Evolutionary conservation across 1,139 yeast genomes (phyloP), one percentile per base, ranked within the genome.

Genomic region (Hyphopichia burtonii): DNA sequence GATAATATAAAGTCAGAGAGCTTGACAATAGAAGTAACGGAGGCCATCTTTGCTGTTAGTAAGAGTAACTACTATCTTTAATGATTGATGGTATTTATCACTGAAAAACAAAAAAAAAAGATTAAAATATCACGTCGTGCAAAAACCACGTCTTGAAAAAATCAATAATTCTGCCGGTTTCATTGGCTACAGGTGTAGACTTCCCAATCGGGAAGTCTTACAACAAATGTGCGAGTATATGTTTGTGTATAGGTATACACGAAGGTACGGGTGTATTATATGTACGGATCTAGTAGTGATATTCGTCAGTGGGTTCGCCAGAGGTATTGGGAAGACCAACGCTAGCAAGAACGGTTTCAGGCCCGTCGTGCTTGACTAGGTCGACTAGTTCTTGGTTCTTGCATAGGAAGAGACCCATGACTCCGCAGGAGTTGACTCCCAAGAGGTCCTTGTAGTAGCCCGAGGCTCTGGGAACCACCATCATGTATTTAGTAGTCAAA

Each of bases 1-100:
- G 86, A 83, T 64, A 86, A 76, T 61, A 90, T 84, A 74, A 75
- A 84, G 67, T 87, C 91, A 53, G 91, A 84, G 50, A 83, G 74
- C 73, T 84, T 88, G 60, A 82, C 94, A 59, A 90, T 82, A 53
- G 91, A 83, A 36, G 96, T 86, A 64, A 86, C 74, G 41, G 95
- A 79, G 51, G 86, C 80, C 89, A 84, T 83, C 50, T 27, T 36
- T 9, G 23, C n/a, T 22, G 23, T 22, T 6, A 7, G 23, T 22
- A 22, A 9, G 9, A 22, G 23, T 22, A 22, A 9, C n/a, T n/a
- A n/a, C n/a, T n/a, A n/a, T n/a, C n/a, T n/a, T n/a, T 34, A 19
- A 27, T 33, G 31, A 34, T 25, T 39, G 36, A 31, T 19, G 12
- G 34, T 11, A 36, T n/a, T n/a, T n/a, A n/a, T n/a, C n/a, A n/a